Evolutionary conservation across 768 basidiomycete species (phyloP).

Genomic region (Termitomyces sp.): DNA sequence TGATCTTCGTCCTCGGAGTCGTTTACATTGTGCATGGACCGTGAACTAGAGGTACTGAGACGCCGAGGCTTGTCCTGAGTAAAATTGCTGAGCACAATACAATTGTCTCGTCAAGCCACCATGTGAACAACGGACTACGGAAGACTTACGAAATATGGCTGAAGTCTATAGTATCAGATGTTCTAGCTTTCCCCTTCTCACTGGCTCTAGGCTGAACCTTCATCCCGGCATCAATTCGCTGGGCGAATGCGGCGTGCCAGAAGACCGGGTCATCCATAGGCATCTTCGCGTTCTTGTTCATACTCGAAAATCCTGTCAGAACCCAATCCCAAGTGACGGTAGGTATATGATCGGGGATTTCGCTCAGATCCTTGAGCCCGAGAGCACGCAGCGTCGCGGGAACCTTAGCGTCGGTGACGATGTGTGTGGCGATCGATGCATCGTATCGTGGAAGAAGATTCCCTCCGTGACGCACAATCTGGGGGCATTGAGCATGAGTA

Average conservation of each 20-base stretch:
- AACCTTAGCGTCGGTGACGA: constrained; percentile 48
- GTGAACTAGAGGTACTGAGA: constrained; percentile 5
- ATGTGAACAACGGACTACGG: neutral
- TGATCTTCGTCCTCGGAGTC: constrained; percentile 22
- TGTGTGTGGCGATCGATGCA: constrained; percentile 56
- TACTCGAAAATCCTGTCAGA: constrained; percentile 32
- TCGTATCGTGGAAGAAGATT: constrained; percentile 59
- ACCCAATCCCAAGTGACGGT: constrained; percentile 68
- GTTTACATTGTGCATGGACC: neutral
- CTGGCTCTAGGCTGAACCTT: constrained; percentile 19
- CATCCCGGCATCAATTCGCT: constrained; percentile 46
- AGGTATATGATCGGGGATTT: constrained; percentile 65
- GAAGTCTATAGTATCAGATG: constrained; percentile 23
- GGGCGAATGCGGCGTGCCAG: constrained; percentile 43
- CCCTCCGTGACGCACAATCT: constrained; percentile 68
- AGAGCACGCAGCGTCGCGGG: constrained; percentile 36
- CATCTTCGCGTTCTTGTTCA: constrained; percentile 26
- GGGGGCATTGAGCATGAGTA: neutral
- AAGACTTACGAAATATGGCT: constrained; percentile 48
- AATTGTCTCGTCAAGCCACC: neutral
- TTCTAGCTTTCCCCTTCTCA: constrained; percentile 19
- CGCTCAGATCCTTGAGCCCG: constrained; percentile 44
- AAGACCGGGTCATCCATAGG: constrained; percentile 35
- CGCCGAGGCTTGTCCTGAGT: constrained; percentile 27
- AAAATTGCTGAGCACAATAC: constrained; percentile 26